Evolutionary conservation across 2,329 filamentous ascomycete genomes (phyloP), one percentile per base, ranked within the genome.

Genomic region (Calonectria hongkongensis): DNA sequence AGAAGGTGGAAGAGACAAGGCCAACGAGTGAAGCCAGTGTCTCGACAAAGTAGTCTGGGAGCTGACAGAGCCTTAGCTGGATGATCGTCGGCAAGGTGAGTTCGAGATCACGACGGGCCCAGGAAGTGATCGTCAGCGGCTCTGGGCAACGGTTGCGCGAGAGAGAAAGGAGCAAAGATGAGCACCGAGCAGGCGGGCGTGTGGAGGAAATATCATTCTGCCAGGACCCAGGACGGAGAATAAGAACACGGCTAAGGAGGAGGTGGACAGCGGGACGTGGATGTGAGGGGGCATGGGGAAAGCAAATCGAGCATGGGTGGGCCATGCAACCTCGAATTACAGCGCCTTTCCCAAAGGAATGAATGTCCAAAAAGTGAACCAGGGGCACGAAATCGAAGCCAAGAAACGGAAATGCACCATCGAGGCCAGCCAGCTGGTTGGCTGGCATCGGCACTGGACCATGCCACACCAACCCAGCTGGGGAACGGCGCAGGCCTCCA

Each of bases 111-210:
- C 65, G 66, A 73, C 73, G 71, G 71, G 67, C 71, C 76, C 58
- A 65, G 75, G 72, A 63, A 79, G 74, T 73, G 78, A 80, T 79
- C 75, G 78, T 69, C 78, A 67, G 71, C 73, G 73, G 74, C 71
- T 77, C 75, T 75, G 43, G 75, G 51, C 69, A 73, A 76, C 70
- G 71, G 75, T 68, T 72, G 63, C 73, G 70, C 33, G 68, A 66
- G 70, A 36, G 58, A 66, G 76, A 75, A 78, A 68, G 73, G 72
- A 73, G 70, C 70, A 73, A 73, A 74, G 73, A 73, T 74, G 74
- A 62, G 66, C 71, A 36, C 54, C 45, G 51, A 33, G 68, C 30
- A 50, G 51, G 66, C 66, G 65, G 47, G 27, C 36, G 64, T 66
- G 64, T 64, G 67, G 71, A 68, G 66, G 67, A 74, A 65, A 62